Percentiles rank a stretch among this genome's conserved stretches.
phyloP scores from a whole-genome alignment of 108 stramenopile species.

The Aurantiochytrium sp. region DNA sequence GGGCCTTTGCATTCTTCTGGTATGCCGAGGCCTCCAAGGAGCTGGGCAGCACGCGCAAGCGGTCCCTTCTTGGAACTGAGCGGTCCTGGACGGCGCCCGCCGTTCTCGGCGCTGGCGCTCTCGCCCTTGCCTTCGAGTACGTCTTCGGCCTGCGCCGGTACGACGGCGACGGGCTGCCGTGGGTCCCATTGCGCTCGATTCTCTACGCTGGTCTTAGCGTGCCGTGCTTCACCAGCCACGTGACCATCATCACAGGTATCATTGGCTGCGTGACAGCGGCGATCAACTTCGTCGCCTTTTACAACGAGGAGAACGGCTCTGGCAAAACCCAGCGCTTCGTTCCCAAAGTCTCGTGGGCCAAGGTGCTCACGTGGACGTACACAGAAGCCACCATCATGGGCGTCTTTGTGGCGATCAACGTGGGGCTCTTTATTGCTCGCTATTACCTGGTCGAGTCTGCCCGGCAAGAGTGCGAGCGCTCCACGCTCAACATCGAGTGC shows the following conservation, averaged over 20 bases:
- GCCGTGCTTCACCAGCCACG: neutral
- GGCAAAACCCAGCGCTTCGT: neutral
- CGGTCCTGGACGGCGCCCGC: neutral
- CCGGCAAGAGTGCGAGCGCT: neutral
- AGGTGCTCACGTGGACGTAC: neutral
- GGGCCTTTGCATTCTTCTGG: neutral
- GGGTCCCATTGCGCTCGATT: neutral
- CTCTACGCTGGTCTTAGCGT: neutral
- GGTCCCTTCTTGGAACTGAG: neutral
- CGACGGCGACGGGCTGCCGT: neutral
- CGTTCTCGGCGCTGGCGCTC: neutral
- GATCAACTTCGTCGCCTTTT: neutral
- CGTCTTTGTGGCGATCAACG: neutral
- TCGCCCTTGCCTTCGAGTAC: neutral
- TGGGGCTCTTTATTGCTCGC: neutral
- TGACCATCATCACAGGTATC: neutral
- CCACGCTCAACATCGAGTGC: neutral
- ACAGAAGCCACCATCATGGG: neutral
- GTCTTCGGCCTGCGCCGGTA: neutral
- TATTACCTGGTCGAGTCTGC: neutral
- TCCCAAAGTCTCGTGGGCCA: neutral
- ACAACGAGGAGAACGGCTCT: neutral
- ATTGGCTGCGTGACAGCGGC: neutral
- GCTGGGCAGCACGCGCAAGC: neutral
- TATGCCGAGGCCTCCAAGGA: neutral